These are phyloP conservation scores for Dothideomycetidae sp. DNA, from an alignment of 2,329 filamentous ascomycete species.

Conservation along the genomic window DNA sequence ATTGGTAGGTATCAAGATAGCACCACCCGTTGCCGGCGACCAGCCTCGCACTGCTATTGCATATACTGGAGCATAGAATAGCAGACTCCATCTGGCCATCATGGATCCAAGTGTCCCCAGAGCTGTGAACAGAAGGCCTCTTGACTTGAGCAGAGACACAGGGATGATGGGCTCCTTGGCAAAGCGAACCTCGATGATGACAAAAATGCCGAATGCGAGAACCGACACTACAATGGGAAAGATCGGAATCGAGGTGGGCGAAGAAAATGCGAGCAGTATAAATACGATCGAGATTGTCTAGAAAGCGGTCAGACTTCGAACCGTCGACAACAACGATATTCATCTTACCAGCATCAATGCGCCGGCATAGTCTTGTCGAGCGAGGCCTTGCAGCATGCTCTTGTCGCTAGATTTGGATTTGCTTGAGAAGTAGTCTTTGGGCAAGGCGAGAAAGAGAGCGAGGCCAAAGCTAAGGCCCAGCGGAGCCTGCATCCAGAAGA, in stretches of 20 bases:
- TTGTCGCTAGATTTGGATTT: slow-evolving; percentile 20
- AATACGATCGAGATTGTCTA: slow-evolving; percentile 53
- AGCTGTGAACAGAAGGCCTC: slow-evolving; percentile 59
- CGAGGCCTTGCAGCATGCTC: slow-evolving; percentile 40
- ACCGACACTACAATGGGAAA: slow-evolving; percentile 48
- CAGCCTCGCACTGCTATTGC: slow-evolving; percentile 62
- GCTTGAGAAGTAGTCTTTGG: slow-evolving; percentile 27
- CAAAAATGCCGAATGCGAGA: slow-evolving; percentile 41
- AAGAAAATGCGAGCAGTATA: slow-evolving; percentile 56
- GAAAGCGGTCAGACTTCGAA: slow-evolving; percentile 9
- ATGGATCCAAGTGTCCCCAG: slow-evolving; percentile 63
- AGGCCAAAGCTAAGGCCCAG: slow-evolving; percentile 46
- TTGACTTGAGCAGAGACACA: slow-evolving; percentile 51
- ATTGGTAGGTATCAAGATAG: slow-evolving; percentile 70
- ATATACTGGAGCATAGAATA: slow-evolving; percentile 72
- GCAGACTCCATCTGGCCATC: slow-evolving; percentile 64
- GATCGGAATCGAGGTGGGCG: slow-evolving; percentile 44
- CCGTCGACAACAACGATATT: not conserved
- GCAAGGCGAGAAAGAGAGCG: slow-evolving; percentile 52
- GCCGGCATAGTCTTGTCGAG: slow-evolving; percentile 60
- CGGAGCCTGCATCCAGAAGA: slow-evolving; percentile 62
- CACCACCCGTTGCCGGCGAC: slow-evolving; percentile 54
- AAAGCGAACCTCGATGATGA: slow-evolving; percentile 48
- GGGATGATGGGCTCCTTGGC: slow-evolving; percentile 62
- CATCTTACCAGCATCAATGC: slow-evolving; percentile 47